Evolutionary conservation across 257 asterid species (phyloP), one percentile per base, ranked within the genome.

Genomic region (Primulina huaijiensis): DNA sequence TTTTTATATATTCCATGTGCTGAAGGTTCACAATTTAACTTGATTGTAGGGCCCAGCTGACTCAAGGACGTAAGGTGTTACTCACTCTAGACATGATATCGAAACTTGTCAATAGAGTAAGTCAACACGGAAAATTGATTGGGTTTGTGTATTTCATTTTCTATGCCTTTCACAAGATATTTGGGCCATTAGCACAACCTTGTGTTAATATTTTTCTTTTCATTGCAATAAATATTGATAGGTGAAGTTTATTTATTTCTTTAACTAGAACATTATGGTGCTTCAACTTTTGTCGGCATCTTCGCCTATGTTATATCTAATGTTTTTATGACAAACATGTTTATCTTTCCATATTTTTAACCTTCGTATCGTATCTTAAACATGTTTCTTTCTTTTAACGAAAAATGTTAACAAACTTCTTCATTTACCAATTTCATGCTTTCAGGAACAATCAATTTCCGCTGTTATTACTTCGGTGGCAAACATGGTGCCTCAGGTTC

Each of bases 401-500:
- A 50, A 11, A 68, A 40, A 56, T 50, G 11, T 65, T 59, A 40
- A 40, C 14, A 19, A 37, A 21, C 38, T 65, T 46, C 38, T 30
- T 34, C 67, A 27, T 55, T 69, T 43, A 16, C 60, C 71, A 20
- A 14, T 69, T 50, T 62, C 40, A 67, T 73, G 78, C 77, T 75
- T 77, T 72, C 91, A 93, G 99, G 99, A 93, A 81, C 95, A 82
- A 43, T 90, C 97, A 78, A 81, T 93, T 77, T 90, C 99, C 56
- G 90, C 97, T 74, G 94, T 90, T 74, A 85, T 90, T 71, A 90
- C 89, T 60, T 90, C 97, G 74, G 97, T 87, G 74, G 88, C 96
- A 75, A 93, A 87, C 84, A 87, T 89, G 96, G 83, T 93, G 80
- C 99, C 99, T 60, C 97, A 93, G 99, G 99, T 93, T 43, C 5